A percentile compares a stretch with the other conserved stretches of the same genome.
Evolutionary conservation across 768 basidiomycete genomes (phyloP).

Genomic region (Boletus edulis): DNA sequence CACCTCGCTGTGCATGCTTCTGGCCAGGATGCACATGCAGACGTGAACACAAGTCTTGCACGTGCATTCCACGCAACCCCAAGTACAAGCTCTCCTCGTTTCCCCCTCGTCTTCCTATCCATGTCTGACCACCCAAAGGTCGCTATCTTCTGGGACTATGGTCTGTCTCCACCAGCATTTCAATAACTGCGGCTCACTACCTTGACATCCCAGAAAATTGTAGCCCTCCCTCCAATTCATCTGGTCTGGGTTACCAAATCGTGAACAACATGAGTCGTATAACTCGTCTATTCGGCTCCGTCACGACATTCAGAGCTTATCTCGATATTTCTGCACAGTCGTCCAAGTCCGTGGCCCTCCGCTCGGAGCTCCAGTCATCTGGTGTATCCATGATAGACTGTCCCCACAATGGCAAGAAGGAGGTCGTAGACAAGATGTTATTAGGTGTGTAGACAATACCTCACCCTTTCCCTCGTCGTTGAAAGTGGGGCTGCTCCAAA

Average conservation of each 20-base stretch:
- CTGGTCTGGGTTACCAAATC: constrained; percentile 39
- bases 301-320: constrained; percentile 54
- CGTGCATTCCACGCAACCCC: constrained; percentile 11
- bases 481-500: constrained; percentile 23
- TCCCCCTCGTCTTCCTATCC: constrained; percentile 7
- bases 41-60: not conserved
- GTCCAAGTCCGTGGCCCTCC: constrained; percentile 31
- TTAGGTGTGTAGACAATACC: constrained; percentile 31
- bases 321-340: constrained; percentile 43
- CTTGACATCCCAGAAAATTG: constrained; percentile 29
- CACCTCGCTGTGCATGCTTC: constrained; percentile 13
- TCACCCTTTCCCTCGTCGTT: not conserved
- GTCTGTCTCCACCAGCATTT: constrained; percentile 14
- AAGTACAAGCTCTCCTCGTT: constrained; percentile 20
- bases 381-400: constrained; percentile 42
- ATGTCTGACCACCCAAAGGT: constrained; percentile 39
- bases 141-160: constrained; percentile 43
- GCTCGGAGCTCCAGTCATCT: constrained; percentile 44
- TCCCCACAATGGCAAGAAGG: constrained; percentile 32
- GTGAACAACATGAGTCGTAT: constrained; percentile 43
- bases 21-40: constrained; percentile 1
- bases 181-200: not conserved
- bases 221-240: constrained; percentile 28
- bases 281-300: constrained; percentile 45
- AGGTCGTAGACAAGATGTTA: constrained; percentile 48